Evolutionary conservation across 1,284 basidiomycete species (phyloP).

Genomic region (Boletus smithii): DNA sequence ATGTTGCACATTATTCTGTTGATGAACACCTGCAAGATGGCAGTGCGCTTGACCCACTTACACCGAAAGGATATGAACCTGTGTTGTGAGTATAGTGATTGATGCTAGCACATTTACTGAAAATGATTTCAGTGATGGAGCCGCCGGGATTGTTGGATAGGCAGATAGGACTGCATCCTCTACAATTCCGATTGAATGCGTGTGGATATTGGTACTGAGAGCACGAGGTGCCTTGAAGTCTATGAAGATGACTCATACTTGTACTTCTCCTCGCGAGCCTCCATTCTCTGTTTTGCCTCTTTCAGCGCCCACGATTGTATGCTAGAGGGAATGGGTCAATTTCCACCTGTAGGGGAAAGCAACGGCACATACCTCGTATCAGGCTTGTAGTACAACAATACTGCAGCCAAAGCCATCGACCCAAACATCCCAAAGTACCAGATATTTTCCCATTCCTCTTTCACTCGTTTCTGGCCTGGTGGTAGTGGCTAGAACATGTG

Average conservation of each 20-base stretch:
- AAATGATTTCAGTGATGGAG: too few species aligned
- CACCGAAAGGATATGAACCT: too few species aligned
- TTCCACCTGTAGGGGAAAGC: neutral
- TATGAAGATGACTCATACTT: conserved; percentile 62
- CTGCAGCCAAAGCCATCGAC: conserved; percentile 71
- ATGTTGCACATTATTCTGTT: too few species aligned
- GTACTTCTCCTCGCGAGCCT: conserved; percentile 81
- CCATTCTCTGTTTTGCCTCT: conserved; percentile 86
- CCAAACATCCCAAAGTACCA: conserved; percentile 94
- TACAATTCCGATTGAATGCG: too few species aligned
- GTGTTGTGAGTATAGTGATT: too few species aligned
- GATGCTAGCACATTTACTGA: too few species aligned
- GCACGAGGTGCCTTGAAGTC: conserved; percentile 6
- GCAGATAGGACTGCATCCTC: neutral
- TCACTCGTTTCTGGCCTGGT: conserved; percentile 79
- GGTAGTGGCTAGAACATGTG: conserved; percentile 56
- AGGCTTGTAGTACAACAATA: conserved; percentile 91
- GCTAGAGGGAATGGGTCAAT: conserved; percentile 38
- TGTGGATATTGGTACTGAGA: conserved; percentile 4
- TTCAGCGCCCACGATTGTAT: conserved; percentile 88
- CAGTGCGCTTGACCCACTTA: too few species aligned
- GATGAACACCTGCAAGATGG: too few species aligned
- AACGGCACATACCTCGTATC: conserved; percentile 78
- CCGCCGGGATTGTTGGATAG: too few species aligned
- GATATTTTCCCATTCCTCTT: conserved; percentile 84